Evolutionary conservation across 805 yeast species (phyloP).

Genomic region (Groenewaldozyma tartarivorans): DNA sequence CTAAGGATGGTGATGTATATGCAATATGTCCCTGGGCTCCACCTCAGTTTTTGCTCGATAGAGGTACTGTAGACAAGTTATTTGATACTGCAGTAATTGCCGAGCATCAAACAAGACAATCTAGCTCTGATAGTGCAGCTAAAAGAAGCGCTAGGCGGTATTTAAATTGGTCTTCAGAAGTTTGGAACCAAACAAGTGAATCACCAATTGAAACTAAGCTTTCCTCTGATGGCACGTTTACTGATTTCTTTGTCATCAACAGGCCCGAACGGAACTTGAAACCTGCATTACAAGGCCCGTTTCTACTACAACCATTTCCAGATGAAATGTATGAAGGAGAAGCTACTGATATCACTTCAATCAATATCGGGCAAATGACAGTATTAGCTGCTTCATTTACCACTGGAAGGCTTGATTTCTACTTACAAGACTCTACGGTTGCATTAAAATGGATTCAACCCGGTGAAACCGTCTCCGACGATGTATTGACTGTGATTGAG

Average conservation of each 20-base stretch:
- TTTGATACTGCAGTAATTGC: constrained; percentile 28
- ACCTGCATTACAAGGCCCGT: constrained; percentile 41
- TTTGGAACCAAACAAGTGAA: constrained; percentile 15
- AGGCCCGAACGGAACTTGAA: constrained; percentile 12
- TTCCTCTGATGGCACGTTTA: constrained; percentile 19
- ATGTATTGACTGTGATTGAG: constrained; percentile 1
- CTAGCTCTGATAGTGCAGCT: background rate
- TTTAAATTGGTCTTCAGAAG: constrained; percentile 15
- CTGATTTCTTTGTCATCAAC: constrained; percentile 18
- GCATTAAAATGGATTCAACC: background rate
- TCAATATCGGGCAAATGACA: constrained; percentile 18
- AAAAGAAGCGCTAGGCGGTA: constrained; percentile 5
- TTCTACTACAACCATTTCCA: constrained; percentile 46
- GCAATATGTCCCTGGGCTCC: constrained; percentile 61
- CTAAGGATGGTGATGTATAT: constrained; percentile 49
- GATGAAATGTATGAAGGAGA: constrained; percentile 39
- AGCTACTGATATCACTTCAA: constrained; percentile 29
- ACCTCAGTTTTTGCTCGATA: constrained; percentile 29
- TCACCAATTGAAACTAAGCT: constrained; percentile 17
- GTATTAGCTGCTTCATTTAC: constrained; percentile 14
- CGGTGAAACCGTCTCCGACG: background rate
- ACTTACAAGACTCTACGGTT: constrained; percentile 14
- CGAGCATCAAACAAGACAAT: constrained; percentile 12
- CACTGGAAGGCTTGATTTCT: constrained; percentile 18
- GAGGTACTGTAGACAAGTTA: constrained; percentile 24